A percentile compares a stretch with the other conserved stretches of the same genome.
Conservation (phyloP, 2,329 filamentous ascomycete genomes). For the Exophiala sideris region DNA sequence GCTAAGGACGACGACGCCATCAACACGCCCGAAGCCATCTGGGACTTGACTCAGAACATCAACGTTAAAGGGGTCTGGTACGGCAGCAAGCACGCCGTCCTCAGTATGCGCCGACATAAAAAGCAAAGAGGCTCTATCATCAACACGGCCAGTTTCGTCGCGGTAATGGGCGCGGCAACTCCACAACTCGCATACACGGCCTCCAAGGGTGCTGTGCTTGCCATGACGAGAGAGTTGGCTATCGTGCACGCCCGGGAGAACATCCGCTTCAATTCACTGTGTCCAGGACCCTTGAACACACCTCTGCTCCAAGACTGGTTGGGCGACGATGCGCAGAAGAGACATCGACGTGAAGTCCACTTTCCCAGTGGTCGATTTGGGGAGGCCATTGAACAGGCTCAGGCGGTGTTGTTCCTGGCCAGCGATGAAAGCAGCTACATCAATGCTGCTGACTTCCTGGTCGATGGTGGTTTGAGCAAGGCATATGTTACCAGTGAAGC, state of each 20-base stretch:
- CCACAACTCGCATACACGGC: slow-evolving; percentile 71
- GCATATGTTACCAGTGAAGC: slow-evolving; percentile 70
- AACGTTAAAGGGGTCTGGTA: slow-evolving; percentile 99
- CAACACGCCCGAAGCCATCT: slow-evolving; percentile 82
- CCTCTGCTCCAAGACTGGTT: slow-evolving; percentile 91
- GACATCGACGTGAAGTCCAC: slow-evolving; percentile 78
- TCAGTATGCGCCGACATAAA: slow-evolving; percentile 72
- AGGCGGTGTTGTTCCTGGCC: slow-evolving; percentile 82
- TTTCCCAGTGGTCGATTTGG: slow-evolving; percentile 86
- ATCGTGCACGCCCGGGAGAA: slow-evolving; percentile 86
- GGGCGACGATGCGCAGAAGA: slow-evolving; percentile 79
- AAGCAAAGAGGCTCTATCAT: slow-evolving; percentile 65
- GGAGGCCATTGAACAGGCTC: slow-evolving; percentile 89
- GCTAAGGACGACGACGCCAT: slow-evolving; percentile 74
- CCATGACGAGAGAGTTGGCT: slow-evolving; percentile 83
- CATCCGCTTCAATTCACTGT: slow-evolving; percentile 85
- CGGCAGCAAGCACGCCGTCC: slow-evolving; percentile 85
- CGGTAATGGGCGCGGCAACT: slow-evolving; percentile 28
- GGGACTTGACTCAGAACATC: slow-evolving; percentile 89
- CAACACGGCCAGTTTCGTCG: slow-evolving; percentile 30
- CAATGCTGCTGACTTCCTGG: slow-evolving; percentile 87
- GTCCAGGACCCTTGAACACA: slow-evolving; percentile 88
- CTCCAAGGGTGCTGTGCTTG: slow-evolving; percentile 87
- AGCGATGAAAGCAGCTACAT: slow-evolving; percentile 87
- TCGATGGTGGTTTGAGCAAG: slow-evolving; percentile 94